These are phyloP conservation scores for Aphanomyces euteiches DNA, from an alignment of 352 stramenopile genomes.

Conservation along the genomic window DNA sequence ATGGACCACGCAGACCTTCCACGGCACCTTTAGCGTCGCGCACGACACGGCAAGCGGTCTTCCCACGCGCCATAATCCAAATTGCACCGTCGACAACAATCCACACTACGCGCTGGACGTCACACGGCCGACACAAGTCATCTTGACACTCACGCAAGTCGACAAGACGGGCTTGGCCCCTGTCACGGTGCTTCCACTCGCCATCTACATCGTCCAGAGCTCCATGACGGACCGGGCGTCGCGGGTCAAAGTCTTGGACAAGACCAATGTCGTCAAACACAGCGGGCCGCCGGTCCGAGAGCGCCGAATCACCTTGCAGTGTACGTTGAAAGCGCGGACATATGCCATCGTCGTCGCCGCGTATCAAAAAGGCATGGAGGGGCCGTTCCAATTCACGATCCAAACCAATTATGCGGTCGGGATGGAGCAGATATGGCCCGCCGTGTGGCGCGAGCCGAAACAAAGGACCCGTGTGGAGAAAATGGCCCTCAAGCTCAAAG, in stretches of 20 bases:
- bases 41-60: constrained; percentile 75
- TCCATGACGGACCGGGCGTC: constrained; percentile 51
- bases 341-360: constrained; percentile 87
- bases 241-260: constrained; percentile 55
- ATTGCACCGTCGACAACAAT: constrained; percentile 80
- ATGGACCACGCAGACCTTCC: constrained; percentile 50
- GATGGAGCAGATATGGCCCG: constrained; percentile 75
- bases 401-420: constrained; percentile 83
- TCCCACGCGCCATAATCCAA: constrained; percentile 78
- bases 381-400: constrained; percentile 80
- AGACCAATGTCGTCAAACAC: constrained; percentile 72
- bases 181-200: constrained; percentile 59
- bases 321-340: constrained; percentile 60
- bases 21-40: constrained; percentile 50
- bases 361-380: constrained; percentile 88
- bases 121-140: constrained; percentile 72
- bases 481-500: constrained; percentile 61
- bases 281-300: constrained; percentile 65
- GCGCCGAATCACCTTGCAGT: constrained; percentile 76
- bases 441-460: constrained; percentile 61
- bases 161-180: constrained; percentile 58
- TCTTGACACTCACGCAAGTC: constrained; percentile 83
- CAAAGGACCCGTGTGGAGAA: constrained; percentile 35
- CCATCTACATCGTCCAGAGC: constrained; percentile 62
- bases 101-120: constrained; percentile 83